Evolutionary conservation across 2,329 filamentous ascomycete genomes (phyloP).

Genomic region (Colletotrichum tropicale): DNA sequence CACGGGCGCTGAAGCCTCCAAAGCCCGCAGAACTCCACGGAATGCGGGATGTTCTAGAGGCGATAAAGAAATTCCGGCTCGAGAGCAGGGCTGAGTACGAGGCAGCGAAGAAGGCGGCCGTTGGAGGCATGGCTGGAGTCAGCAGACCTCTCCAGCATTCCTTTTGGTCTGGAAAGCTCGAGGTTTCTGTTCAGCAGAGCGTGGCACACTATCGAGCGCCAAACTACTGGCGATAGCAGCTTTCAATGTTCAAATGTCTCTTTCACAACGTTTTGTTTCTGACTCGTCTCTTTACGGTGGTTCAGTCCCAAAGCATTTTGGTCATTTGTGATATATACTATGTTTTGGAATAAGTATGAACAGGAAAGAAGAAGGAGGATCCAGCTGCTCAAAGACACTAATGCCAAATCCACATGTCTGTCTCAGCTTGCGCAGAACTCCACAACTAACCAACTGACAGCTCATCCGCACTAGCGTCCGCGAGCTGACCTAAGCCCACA

Average conservation of each 20-base stretch:
- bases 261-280: background rate
- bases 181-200: slow-evolving; percentile 30
- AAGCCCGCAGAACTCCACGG: slow-evolving; percentile 29
- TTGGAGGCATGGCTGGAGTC: slow-evolving; percentile 1
- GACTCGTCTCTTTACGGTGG: background rate
- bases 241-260: background rate
- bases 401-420: background rate
- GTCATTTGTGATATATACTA: slow-evolving; percentile 13
- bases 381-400: background rate
- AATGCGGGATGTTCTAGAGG: slow-evolving; percentile 50
- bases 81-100: slow-evolving; percentile 33
- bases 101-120: slow-evolving; percentile 20
- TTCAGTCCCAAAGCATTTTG: background rate
- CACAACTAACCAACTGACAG: background rate
- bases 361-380: background rate
- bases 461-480: background rate
- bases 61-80: slow-evolving; percentile 43
- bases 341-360: slow-evolving; percentile 4
- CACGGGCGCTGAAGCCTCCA: slow-evolving; percentile 32
- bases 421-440: background rate
- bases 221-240: slow-evolving; percentile 6
- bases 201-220: slow-evolving; percentile 19
- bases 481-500: background rate
- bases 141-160: slow-evolving; percentile 28
- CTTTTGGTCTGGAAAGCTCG: slow-evolving; percentile 43